Base-by-base conservation (phyloP, 2,329 filamentous ascomycete genomes). In the Leptographium lundbergii region DNA sequence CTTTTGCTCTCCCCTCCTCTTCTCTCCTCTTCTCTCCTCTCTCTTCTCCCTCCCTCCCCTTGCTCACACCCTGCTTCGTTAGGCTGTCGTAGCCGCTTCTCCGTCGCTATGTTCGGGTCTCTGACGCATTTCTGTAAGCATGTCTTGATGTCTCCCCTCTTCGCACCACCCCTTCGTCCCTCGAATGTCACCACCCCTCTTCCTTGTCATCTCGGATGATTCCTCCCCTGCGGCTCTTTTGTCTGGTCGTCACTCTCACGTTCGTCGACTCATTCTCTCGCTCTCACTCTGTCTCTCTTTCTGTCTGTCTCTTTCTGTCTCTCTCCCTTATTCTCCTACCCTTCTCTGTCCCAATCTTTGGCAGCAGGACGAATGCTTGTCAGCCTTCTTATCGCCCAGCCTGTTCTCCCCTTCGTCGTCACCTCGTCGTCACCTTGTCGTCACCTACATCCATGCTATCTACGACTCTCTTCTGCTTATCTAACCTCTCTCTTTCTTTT, bases 81-180 rank as follows among this genome's bases (percentile, higher is more conserved):
- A 39, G 53, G 39, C 39, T 17, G 25, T 25, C 14, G 29, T 42
- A 14, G 47, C 47, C 47, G 22, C 47, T 24, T 10, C 47, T 39
- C n/a, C 9, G 22, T 57, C 65, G 67, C 61, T 65, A 77, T 77
- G 75, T 77, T 77, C 65, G 74, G 74, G 55, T 72, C 69, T 57
- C 69, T 77, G 61, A 62, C 72, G 57, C 68, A 69, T 60, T 67
- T 73, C 64, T 67, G 73, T 75, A 69, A 71, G 74, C 70, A n/a
- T 14, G 14, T 7, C 19, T 19, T 19, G 25, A 9, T 58, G 29
- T 53, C 50, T 34, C 22, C 25, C 22, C 22, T 17, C 14, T 55
- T 39, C 36, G 6, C 14, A 14, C 14, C 36, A 39, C 36, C 13
- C 14, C 14, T 39, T 39, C 36, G 13, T 39, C 36, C 36, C 14